phyloP scores from a whole-genome alignment of 1,284 basidiomycete species.

The Leccinum subspadiceum region DNA sequence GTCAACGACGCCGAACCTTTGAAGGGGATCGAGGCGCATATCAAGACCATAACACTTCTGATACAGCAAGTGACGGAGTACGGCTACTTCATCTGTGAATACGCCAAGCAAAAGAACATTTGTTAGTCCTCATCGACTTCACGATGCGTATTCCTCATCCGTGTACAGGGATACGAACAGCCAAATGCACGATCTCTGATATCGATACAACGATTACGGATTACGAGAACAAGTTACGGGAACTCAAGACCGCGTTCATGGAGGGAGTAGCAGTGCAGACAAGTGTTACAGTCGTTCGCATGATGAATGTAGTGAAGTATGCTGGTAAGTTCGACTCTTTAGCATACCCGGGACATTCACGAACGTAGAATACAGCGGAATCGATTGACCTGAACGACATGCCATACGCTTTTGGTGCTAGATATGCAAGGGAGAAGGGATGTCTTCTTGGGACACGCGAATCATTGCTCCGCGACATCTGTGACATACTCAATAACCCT shows the following conservation, averaged over 20 bases:
- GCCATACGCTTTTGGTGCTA: neutral
- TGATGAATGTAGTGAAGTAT: neutral
- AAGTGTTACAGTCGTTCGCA: neutral
- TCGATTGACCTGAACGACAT: neutral
- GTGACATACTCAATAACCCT: neutral
- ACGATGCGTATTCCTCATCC: neutral
- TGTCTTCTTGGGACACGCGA: neutral
- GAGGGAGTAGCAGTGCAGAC: neutral
- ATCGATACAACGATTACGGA: neutral
- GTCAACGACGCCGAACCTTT: neutral
- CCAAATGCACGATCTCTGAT: neutral
- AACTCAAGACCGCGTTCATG: neutral
- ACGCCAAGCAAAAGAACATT: neutral
- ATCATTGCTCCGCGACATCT: neutral
- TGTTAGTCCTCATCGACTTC: neutral
- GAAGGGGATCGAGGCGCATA: neutral
- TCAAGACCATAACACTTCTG: neutral
- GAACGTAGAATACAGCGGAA: neutral
- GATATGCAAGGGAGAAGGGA: neutral
- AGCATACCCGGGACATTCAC: neutral
- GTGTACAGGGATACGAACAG: neutral
- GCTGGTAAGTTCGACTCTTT: neutral
- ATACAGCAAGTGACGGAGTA: constrained; percentile 7
- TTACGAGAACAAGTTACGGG: neutral
- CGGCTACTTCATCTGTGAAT: constrained; percentile 4